phyloP scores from a whole-genome alignment of 345 rosid genomes.

The Linum lewisii region DNA sequence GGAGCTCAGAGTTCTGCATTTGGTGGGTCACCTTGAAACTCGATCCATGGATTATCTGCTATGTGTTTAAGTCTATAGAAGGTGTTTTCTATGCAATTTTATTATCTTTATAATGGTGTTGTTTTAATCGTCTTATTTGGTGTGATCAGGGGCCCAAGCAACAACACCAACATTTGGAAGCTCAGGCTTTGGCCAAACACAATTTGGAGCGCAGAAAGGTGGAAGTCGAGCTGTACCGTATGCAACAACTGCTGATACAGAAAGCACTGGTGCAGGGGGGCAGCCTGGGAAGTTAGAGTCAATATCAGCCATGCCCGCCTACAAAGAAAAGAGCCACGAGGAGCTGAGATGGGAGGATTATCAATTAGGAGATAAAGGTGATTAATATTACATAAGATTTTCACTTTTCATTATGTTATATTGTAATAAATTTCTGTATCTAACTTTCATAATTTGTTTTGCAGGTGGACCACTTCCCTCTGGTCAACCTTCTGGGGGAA shows the following conservation, averaged over 20 bases:
- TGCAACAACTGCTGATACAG: slow-evolving; percentile 56
- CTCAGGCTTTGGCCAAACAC: slow-evolving; percentile 54
- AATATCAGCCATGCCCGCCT: slow-evolving; percentile 72
- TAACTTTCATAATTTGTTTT: slow-evolving; percentile 10
- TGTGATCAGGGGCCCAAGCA: slow-evolving; percentile 46
- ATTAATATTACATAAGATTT: background rate
- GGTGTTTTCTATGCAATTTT: background rate
- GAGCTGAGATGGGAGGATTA: slow-evolving; percentile 96
- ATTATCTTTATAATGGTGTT: background rate
- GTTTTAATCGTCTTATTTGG: slow-evolving; percentile 6
- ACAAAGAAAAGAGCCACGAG: slow-evolving; percentile 73
- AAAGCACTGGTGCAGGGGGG: slow-evolving; percentile 30
- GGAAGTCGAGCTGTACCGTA: slow-evolving; percentile 78
- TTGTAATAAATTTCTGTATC: background rate
- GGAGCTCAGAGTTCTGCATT: slow-evolving; percentile 66
- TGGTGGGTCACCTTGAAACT: slow-evolving; percentile 31
- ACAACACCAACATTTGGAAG: slow-evolving; percentile 64
- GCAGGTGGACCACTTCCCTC: slow-evolving; percentile 69
- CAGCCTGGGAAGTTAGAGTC: slow-evolving; percentile 77
- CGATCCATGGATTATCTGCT: slow-evolving; percentile 1
- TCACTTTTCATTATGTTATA: background rate
- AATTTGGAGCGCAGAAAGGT: slow-evolving; percentile 62
- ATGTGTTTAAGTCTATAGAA: background rate
- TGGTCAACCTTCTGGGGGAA: slow-evolving; percentile 50
- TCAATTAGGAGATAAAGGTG: slow-evolving; percentile 96